Conservation (phyloP, 176 grass and related monocot genomes). For the Triticum urartu region DNA sequence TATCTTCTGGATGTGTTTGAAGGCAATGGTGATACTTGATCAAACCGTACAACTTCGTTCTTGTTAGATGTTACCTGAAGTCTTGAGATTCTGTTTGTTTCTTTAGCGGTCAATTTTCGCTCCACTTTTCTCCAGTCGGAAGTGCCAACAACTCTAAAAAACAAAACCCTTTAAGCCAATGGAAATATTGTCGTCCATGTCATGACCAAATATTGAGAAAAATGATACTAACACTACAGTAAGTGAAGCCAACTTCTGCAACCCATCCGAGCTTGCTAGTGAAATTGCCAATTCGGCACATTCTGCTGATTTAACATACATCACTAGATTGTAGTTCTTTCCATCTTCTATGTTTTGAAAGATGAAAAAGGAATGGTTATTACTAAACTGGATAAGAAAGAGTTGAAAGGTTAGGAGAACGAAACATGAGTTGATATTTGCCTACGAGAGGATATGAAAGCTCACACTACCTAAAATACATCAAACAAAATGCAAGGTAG, state of each 20-base stretch:
- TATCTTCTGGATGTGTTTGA: conserved; percentile 49
- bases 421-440: background rate
- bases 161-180: background rate
- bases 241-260: conserved; percentile 41
- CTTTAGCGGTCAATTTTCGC: background rate
- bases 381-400: background rate
- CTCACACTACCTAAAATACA: background rate
- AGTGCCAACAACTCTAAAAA: conserved; percentile 25
- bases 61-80: conserved; percentile 35
- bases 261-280: conserved; percentile 50
- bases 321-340: conserved; percentile 63
- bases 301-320: conserved; percentile 54
- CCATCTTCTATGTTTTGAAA: conserved; percentile 84
- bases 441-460: background rate
- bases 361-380: conserved; percentile 10
- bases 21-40: conserved; percentile 61
- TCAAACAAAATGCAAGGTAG: background rate
- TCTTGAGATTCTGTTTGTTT: background rate
- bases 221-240: conserved; percentile 46
- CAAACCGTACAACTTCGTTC: conserved; percentile 45
- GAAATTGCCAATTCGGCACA: conserved; percentile 46
- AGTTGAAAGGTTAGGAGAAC: background rate
- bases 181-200: background rate
- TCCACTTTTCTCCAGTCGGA: conserved; percentile 52
- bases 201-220: background rate